These are phyloP conservation scores for Fusarium xyrophilum DNA, from an alignment of 2,329 filamentous ascomycete species.

Conservation along the genomic window DNA sequence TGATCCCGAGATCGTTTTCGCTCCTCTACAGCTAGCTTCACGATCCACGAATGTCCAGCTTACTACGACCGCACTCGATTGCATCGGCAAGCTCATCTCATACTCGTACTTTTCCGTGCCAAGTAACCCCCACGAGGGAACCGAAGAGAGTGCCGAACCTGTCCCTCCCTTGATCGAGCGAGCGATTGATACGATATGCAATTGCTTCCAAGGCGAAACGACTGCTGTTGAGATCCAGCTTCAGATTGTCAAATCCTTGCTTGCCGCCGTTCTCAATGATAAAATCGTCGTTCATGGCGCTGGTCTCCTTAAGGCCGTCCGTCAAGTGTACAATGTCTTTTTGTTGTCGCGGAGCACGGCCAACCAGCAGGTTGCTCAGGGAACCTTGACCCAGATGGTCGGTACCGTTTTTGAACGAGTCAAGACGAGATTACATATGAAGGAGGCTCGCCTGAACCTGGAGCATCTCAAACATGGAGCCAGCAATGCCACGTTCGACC, in stretches of 20 bases:
- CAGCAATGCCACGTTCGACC: constrained; percentile 61
- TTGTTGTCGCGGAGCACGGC: constrained; percentile 90
- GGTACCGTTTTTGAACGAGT: constrained; percentile 97
- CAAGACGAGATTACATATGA: constrained; percentile 83
- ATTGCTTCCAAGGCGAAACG: constrained; percentile 97
- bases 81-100: constrained; percentile 98
- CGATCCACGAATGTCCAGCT: constrained; percentile 85
- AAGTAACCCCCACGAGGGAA: constrained; percentile 48
- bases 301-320: constrained; percentile 92
- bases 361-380: constrained; percentile 97
- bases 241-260: constrained; percentile 95
- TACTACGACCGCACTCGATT: constrained; percentile 90
- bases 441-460: constrained; percentile 75
- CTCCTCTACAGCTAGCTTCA: constrained; percentile 87
- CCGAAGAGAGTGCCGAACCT: constrained; percentile 50
- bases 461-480: constrained; percentile 59
- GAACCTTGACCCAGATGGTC: constrained; percentile 97
- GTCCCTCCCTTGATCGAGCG: constrained; percentile 86
- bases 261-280: constrained; percentile 95
- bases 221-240: constrained; percentile 92
- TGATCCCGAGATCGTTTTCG: constrained; percentile 90
- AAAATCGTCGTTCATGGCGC: constrained; percentile 99
- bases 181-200: constrained; percentile 98
- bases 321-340: constrained; percentile 99
- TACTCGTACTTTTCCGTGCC: constrained; percentile 95